Evolutionary conservation across 2,329 filamentous ascomycete genomes (phyloP).

Genomic region (Penicillium aurantiogriseum): DNA sequence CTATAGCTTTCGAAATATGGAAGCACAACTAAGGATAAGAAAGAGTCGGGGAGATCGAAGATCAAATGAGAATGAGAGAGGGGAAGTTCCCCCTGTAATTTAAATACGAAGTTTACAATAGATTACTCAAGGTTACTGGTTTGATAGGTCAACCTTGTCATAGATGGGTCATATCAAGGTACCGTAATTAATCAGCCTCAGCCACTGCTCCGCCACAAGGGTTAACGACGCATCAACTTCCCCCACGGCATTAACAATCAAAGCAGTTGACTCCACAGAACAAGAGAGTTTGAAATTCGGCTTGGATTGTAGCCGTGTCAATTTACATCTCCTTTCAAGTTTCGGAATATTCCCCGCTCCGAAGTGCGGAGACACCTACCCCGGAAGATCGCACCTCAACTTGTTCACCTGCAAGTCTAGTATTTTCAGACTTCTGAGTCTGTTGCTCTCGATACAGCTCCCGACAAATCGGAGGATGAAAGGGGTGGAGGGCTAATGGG

Average conservation of each 20-base stretch:
- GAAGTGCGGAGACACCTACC: constrained; percentile 24
- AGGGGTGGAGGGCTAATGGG: constrained; percentile 63
- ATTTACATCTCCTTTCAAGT: not conserved
- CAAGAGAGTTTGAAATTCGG: not conserved
- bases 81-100: constrained; percentile 14
- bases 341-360: constrained; percentile 18
- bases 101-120: not conserved
- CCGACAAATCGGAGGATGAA: constrained; percentile 41
- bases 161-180: not conserved
- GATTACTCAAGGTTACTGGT: rapidly evolving
- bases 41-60: constrained; percentile 7
- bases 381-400: constrained; percentile 15
- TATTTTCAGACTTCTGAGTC: constrained; percentile 28
- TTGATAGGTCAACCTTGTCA: not conserved
- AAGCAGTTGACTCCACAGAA: not conserved
- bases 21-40: constrained; percentile 13
- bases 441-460: constrained; percentile 31
- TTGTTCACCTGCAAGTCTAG: constrained; percentile 6
- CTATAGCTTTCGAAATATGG: constrained; percentile 14
- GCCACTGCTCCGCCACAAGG: constrained; percentile 12
- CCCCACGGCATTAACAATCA: not conserved
- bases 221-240: constrained; percentile 8
- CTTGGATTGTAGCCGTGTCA: not conserved
- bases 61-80: constrained; percentile 16
- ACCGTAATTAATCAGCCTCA: constrained; percentile 12